Percentiles rank a stretch among this genome's conserved stretches.
phyloP scores from a whole-genome alignment of 2,329 filamentous ascomycete genomes.

The Diplodia scrobiculata region DNA sequence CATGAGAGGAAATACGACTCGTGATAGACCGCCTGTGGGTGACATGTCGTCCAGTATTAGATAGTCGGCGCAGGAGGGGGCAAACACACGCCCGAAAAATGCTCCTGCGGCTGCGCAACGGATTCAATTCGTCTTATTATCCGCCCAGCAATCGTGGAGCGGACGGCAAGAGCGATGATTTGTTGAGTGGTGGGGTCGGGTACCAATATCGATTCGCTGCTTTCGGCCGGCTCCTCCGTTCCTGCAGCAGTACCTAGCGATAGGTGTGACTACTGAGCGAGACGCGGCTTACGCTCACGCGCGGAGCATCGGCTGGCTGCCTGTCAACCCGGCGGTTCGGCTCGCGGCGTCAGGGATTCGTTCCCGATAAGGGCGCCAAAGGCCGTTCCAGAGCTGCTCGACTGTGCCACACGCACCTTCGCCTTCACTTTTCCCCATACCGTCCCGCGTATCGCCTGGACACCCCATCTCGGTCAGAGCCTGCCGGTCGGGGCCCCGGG shows the following conservation, averaged over 20 bases:
- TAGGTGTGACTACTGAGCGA: not conserved
- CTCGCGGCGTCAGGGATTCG: not conserved
- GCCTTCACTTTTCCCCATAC: not conserved
- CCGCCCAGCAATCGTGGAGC: not conserved
- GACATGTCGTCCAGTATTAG: no score
- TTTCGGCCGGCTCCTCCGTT: constrained; percentile 18
- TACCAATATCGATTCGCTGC: constrained; percentile 6
- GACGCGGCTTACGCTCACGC: constrained; percentile 4
- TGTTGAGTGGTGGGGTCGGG: not conserved
- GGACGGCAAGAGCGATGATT: not conserved
- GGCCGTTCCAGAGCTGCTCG: not conserved
- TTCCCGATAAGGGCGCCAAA: not conserved
- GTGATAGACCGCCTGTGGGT: no score
- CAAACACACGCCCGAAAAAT: not conserved
- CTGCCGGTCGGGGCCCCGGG: not conserved
- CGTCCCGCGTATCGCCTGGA: not conserved
- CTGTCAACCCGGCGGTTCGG: constrained; percentile 23
- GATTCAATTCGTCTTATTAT: not conserved
- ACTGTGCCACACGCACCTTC: not conserved
- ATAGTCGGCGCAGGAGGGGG: no score
- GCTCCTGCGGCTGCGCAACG: no score
- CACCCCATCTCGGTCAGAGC: not conserved
- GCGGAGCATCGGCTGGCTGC: constrained; percentile 9
- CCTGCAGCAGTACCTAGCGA: not conserved
- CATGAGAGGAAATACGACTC: no score